Evolutionary conservation across 2,329 filamentous ascomycete genomes (phyloP).

Genomic region (Metarhizium robertsii): DNA sequence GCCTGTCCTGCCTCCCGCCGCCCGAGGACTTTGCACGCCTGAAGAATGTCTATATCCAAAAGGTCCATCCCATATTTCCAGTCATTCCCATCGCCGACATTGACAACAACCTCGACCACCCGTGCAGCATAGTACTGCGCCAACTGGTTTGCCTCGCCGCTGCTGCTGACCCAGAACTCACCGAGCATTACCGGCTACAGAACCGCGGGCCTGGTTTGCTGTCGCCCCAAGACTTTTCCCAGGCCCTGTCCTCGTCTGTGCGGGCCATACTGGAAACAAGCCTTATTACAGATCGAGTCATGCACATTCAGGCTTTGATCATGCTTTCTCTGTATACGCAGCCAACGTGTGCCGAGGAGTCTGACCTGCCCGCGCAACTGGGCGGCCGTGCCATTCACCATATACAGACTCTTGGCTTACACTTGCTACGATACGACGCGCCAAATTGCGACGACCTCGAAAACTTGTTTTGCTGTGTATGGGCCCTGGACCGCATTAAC

Average conservation of each 20-base stretch:
- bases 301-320: conserved; percentile 43
- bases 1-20: conserved; percentile 38
- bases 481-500: conserved; percentile 52
- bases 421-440: conserved; percentile 34
- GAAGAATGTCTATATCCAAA: conserved; percentile 36
- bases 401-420: conserved; percentile 45
- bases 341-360: conserved; percentile 41
- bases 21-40: conserved; percentile 35
- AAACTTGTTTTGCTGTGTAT: conserved; percentile 47
- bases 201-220: conserved; percentile 29
- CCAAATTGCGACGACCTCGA: conserved; percentile 33
- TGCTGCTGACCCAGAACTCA: conserved; percentile 37
- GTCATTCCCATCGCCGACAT: conserved; percentile 33
- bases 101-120: conserved; percentile 18
- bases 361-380: conserved; percentile 44
- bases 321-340: conserved; percentile 52
- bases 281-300: conserved; percentile 42
- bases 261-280: conserved; percentile 42
- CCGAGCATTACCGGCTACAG: conserved; percentile 33
- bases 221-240: conserved; percentile 37
- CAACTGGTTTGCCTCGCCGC: conserved; percentile 49
- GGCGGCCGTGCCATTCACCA: conserved; percentile 47
- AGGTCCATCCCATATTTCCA: conserved; percentile 46
- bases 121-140: conserved; percentile 34
- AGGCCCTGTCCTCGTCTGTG: conserved; percentile 37